These are phyloP conservation scores for Fistulinella prunicolor DNA, from an alignment of 768 basidiomycete genomes.

Conservation along the genomic window DNA sequence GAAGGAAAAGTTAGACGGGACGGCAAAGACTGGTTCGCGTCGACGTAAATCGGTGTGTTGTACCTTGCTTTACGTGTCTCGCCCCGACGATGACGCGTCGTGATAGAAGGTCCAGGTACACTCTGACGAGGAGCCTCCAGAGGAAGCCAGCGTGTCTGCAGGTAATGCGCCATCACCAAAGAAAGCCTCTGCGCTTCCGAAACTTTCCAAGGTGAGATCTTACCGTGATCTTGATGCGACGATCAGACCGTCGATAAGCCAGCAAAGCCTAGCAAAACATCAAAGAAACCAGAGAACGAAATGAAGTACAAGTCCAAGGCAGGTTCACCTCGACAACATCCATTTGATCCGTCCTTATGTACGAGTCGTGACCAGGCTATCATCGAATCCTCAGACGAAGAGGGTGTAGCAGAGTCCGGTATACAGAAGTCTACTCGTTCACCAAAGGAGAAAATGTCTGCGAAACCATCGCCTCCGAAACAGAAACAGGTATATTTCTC, in stretches of 20 bases:
- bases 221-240: not conserved
- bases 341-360: not conserved
- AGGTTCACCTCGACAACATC: not conserved
- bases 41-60: constrained; percentile 15
- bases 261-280: constrained; percentile 6
- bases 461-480: constrained; percentile 9
- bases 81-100: not conserved
- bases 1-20: constrained; percentile 9
- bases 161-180: constrained; percentile 5
- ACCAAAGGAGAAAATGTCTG: constrained; percentile 2
- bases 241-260: constrained; percentile 5
- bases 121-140: not conserved
- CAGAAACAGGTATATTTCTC: constrained; percentile 9
- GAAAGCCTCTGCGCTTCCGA: constrained; percentile 9
- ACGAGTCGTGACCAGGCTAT: constrained; percentile 14
- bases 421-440: constrained; percentile 1
- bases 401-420: constrained; percentile 11
- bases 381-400: constrained; percentile 31
- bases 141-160: constrained; percentile 3
- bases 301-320: constrained; percentile 28
- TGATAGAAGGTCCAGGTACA: not conserved
- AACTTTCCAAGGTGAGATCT: constrained; percentile 10
- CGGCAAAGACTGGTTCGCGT: constrained; percentile 1
- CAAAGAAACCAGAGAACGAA: constrained; percentile 21
- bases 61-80: not conserved